Conservation (phyloP, 768 basidiomycete genomes). For the Guyanaporus albipodus region DNA sequence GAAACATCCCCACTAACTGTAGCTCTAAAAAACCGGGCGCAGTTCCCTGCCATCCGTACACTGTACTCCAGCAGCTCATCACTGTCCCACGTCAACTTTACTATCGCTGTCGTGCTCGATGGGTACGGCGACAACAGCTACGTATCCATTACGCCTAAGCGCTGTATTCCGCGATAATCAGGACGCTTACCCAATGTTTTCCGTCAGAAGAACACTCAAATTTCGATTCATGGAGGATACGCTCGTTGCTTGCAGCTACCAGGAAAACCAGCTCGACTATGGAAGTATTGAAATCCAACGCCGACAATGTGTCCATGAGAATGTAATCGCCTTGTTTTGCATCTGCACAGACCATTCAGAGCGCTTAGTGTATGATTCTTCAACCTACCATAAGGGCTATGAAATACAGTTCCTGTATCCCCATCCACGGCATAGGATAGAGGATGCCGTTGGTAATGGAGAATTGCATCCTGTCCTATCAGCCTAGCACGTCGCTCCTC, state of each 20-base stretch:
- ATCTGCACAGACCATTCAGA: slow-evolving; percentile 15
- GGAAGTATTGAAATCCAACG: slow-evolving; percentile 16
- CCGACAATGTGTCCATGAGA: slow-evolving; percentile 35
- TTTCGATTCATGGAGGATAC: slow-evolving; percentile 26
- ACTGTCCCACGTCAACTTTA: background rate
- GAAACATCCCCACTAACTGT: slow-evolving; percentile 25
- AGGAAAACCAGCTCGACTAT: slow-evolving; percentile 35
- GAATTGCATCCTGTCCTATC: slow-evolving; percentile 33
- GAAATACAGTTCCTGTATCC: slow-evolving; percentile 45
- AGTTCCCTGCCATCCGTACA: slow-evolving; percentile 13
- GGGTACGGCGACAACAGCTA: slow-evolving; percentile 18
- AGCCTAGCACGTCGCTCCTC: slow-evolving; percentile 34
- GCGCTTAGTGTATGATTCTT: background rate
- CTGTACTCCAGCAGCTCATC: slow-evolving; percentile 26
- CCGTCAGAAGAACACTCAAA: slow-evolving; percentile 32
- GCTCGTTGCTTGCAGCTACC: slow-evolving; percentile 32
- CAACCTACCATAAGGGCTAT: slow-evolving; percentile 44
- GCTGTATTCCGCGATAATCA: background rate
- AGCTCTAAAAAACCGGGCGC: slow-evolving; percentile 30
- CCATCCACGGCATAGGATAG: slow-evolving; percentile 57
- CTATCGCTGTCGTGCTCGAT: background rate
- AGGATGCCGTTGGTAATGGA: slow-evolving; percentile 42
- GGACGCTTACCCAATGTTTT: slow-evolving; percentile 30
- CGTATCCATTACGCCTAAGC: background rate
- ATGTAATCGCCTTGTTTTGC: slow-evolving; percentile 36